Conservation (phyloP, 2,329 filamentous ascomycete genomes). For the Phialophora expanda region DNA sequence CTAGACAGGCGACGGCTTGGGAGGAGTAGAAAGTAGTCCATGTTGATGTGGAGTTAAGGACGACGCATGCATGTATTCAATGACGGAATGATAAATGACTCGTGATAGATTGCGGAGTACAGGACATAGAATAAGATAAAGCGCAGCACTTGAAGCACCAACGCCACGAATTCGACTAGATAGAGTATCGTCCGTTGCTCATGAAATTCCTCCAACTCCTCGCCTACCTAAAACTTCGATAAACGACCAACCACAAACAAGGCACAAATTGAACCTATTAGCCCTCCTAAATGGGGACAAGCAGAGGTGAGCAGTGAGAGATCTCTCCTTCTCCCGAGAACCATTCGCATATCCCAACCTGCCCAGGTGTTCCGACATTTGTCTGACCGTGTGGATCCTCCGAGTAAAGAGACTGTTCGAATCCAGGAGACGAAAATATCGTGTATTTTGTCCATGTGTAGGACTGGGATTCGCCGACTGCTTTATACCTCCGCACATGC, state of each 20-base stretch:
- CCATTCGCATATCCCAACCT: background rate
- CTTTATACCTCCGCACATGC: background rate
- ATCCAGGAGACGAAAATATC: background rate
- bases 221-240: background rate
- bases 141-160: background rate
- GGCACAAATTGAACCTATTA: background rate
- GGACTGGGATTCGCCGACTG: background rate
- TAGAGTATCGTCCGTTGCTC: background rate
- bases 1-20: constrained; percentile 63
- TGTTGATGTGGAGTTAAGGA: background rate
- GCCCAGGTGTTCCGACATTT: no score
- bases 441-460: background rate
- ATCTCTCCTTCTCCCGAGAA: background rate
- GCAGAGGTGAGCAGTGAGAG: background rate
- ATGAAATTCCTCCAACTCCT: background rate
- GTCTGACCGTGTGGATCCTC: no score
- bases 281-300: background rate
- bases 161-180: background rate
- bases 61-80: background rate
- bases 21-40: constrained; percentile 9
- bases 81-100: background rate
- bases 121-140: background rate
- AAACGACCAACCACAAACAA: background rate
- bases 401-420: background rate
- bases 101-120: background rate